phyloP scores from a whole-genome alignment of 2,329 filamentous ascomycete genomes.

The Fusarium hostae region DNA sequence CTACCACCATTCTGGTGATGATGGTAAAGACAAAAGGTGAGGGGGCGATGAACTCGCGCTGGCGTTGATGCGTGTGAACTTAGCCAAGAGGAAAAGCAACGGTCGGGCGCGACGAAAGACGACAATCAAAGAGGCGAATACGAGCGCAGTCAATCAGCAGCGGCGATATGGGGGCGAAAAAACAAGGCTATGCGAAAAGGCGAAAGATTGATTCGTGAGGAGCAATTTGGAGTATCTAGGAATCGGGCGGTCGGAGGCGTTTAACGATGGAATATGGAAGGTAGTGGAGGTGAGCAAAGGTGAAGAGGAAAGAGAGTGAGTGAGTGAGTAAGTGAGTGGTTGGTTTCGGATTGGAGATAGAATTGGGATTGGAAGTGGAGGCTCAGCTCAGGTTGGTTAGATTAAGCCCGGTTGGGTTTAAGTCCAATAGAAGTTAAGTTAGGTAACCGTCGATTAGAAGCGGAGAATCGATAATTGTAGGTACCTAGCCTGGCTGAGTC shows the following conservation, averaged over 20 bases:
- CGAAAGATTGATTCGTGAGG: constrained; percentile 17
- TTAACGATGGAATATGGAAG: constrained; percentile 22
- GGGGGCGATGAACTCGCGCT: constrained; percentile 45
- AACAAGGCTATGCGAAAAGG: constrained; percentile 19
- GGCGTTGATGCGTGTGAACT: constrained; percentile 30
- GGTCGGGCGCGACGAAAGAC: constrained; percentile 26
- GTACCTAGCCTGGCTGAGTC: constrained; percentile 13
- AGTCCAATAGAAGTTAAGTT: constrained; percentile 1
- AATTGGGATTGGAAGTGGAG: constrained; percentile 34
- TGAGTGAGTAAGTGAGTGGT: neutral
- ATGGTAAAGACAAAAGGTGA: constrained; percentile 33
- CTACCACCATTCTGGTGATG: constrained; percentile 68
- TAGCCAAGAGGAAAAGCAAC: constrained; percentile 17
- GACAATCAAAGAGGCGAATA: constrained; percentile 26
- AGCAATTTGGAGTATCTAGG: constrained; percentile 11
- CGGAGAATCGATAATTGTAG: constrained; percentile 24
- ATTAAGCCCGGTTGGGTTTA: constrained; percentile 5
- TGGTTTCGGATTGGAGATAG: constrained; percentile 28
- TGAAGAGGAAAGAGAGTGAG: constrained; percentile 7
- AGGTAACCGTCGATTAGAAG: constrained; percentile 1
- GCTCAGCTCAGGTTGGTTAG: constrained; percentile 14
- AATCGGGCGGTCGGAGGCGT: constrained; percentile 26
- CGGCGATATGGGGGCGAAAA: constrained; percentile 7
- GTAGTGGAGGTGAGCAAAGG: constrained; percentile 1
- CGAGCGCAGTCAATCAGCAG: constrained; percentile 14